These are phyloP conservation scores for Picea abies DNA, from an alignment of 83 land plant genomes.

Conservation along the genomic window DNA sequence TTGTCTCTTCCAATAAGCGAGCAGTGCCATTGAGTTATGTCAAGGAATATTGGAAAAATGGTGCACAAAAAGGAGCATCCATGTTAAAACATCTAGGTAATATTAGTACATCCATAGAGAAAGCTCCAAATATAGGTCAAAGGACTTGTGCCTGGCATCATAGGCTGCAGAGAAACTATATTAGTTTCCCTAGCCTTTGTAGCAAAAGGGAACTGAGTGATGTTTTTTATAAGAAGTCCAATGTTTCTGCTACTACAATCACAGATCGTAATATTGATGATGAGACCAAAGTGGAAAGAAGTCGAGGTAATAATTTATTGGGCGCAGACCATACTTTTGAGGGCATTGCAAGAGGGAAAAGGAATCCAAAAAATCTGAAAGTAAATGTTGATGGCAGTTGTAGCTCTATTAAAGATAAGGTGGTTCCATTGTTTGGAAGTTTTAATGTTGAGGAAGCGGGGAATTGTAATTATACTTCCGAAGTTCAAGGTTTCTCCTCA, in stretches of 20 bases:
- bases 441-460: too few species aligned
- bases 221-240: background rate
- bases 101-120: background rate
- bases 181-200: background rate
- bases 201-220: background rate
- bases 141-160: background rate
- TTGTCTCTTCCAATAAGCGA: background rate
- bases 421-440: conserved; percentile 4
- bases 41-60: background rate
- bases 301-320: too few species aligned
- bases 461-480: too few species aligned
- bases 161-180: background rate
- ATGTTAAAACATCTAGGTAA: background rate
- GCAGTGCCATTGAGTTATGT: background rate
- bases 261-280: background rate
- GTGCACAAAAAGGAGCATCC: background rate
- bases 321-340: too few species aligned
- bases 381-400: too few species aligned
- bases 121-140: background rate
- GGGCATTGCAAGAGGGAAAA: too few species aligned
- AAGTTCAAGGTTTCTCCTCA: background rate
- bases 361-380: too few species aligned
- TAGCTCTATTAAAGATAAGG: background rate
- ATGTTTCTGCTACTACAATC: background rate
- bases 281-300: too few species aligned